These are phyloP conservation scores for Coemansia aciculifera DNA, from an alignment of 192 early-diverging fungal genomes.

Conservation along the genomic window DNA sequence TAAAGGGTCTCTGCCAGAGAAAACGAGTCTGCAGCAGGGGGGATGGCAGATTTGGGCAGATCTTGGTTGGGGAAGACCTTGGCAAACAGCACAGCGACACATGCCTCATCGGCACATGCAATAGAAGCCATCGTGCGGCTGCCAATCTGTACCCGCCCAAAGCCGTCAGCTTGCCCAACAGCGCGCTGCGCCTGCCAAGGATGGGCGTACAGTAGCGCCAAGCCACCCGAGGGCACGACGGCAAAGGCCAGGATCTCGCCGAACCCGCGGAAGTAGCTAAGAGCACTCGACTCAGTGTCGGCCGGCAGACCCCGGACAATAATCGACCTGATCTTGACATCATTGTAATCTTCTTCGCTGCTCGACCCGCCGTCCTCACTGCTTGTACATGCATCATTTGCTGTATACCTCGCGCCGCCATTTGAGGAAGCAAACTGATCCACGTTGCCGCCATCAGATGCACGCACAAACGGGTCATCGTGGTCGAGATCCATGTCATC, in stretches of 20 bases:
- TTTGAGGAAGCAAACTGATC: conserved; percentile 10
- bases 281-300: conserved; percentile 34
- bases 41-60: conserved; percentile 28
- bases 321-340: conserved; percentile 40
- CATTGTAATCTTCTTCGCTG: conserved; percentile 33
- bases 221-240: conserved; percentile 19
- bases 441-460: neutral
- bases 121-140: conserved; percentile 25
- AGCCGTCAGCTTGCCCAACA: conserved; percentile 24
- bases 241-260: conserved; percentile 44
- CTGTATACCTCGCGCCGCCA: neutral
- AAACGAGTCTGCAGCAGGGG: conserved; percentile 13
- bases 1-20: conserved; percentile 39
- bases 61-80: conserved; percentile 34
- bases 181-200: conserved; percentile 55
- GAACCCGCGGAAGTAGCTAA: conserved; percentile 40
- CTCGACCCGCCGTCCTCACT: neutral
- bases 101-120: conserved; percentile 26
- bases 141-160: conserved; percentile 32
- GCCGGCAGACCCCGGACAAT: conserved; percentile 31
- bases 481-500: conserved; percentile 37
- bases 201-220: conserved; percentile 45
- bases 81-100: conserved; percentile 29
- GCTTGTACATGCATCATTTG: neutral
- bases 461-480: conserved; percentile 5